Evolutionary conservation across 1,284 basidiomycete species (phyloP).

Genomic region (Porogramme epimiltina): DNA sequence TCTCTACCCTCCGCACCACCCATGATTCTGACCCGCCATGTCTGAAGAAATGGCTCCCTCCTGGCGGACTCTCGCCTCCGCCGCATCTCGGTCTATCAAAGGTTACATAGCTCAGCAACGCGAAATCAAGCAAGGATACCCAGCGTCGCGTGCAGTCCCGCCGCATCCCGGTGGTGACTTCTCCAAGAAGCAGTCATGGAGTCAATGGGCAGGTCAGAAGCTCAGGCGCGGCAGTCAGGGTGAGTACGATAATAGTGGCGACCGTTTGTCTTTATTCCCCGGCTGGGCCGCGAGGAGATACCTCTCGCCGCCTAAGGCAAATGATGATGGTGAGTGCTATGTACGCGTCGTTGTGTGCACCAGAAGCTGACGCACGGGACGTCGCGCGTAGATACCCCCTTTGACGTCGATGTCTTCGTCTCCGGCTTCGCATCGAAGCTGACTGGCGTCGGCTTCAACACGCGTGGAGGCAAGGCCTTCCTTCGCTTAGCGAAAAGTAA

Average conservation of each 20-base stretch:
- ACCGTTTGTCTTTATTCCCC: conserved; percentile 40
- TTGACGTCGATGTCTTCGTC: conserved; percentile 71
- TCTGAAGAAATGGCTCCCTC: conserved; percentile 34
- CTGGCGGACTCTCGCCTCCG: conserved; percentile 36
- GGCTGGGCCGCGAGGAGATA: conserved; percentile 44
- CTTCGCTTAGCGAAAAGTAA: conserved; percentile 76
- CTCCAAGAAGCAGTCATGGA: conserved; percentile 37
- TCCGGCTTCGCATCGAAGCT: conserved; percentile 75
- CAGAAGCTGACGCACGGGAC: too few relatives aligned
- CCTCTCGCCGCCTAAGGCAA: conserved; percentile 16
- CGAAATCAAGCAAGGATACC: conserved; percentile 34
- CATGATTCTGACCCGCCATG: conserved; percentile 25
- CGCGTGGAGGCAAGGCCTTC: conserved; percentile 76
- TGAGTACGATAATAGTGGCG: conserved; percentile 25
- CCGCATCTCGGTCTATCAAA: conserved; percentile 41
- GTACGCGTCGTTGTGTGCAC: neutral
- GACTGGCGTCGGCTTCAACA: conserved; percentile 61
- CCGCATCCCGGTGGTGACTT: conserved; percentile 13
- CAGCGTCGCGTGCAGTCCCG: conserved; percentile 17
- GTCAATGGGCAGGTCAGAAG: conserved; percentile 53
- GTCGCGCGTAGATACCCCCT: conserved; percentile 43
- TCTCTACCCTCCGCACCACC: neutral
- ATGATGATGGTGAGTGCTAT: conserved; percentile 20
- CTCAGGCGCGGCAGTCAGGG: conserved; percentile 30
- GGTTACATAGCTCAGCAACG: conserved; percentile 40